Percentiles rank a stretch among this genome's conserved stretches.
Evolutionary conservation across 2,329 filamentous ascomycete species (phyloP).

Genomic region (Xylaria polymorpha): DNA sequence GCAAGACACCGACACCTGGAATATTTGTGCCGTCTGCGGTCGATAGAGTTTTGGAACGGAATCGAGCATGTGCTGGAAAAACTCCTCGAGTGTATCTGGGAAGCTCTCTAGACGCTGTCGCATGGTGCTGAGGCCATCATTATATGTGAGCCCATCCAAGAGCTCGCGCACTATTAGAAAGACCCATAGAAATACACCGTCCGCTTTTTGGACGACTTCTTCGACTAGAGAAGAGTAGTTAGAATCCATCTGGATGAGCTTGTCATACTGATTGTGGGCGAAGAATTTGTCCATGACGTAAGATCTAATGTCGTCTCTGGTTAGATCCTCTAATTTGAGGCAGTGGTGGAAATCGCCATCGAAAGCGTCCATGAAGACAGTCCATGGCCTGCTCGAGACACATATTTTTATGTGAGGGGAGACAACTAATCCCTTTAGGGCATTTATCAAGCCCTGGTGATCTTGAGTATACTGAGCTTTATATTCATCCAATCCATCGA

Average conservation of each 20-base stretch:
- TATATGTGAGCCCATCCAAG: conserved; percentile 38
- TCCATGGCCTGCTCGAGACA: conserved; percentile 25
- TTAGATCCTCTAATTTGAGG: conserved; percentile 22
- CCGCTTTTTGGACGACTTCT: conserved; percentile 40
- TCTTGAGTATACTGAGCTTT: not conserved
- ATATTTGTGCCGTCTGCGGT: not conserved
- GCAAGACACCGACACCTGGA: not conserved
- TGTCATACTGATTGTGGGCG: not conserved
- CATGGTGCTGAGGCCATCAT: conserved; percentile 26
- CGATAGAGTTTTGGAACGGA: conserved; percentile 21
- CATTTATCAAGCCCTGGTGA: not conserved
- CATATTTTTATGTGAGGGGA: conserved; percentile 20
- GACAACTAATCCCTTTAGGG: not conserved
- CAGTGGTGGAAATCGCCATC: not conserved
- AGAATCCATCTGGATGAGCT: not conserved
- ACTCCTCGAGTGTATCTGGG: conserved; percentile 32
- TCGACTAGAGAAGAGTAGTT: conserved; percentile 25
- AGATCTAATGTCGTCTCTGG: conserved; percentile 1
- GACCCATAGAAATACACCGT: conserved; percentile 51
- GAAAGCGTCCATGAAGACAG: conserved; percentile 16
- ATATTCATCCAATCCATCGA: conserved; percentile 34
- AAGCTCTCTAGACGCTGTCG: conserved; percentile 29
- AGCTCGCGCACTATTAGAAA: conserved; percentile 44
- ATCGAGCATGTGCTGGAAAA: conserved; percentile 36
- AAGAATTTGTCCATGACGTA: conserved; percentile 2